Evolutionary conservation across 1,284 basidiomycete species (phyloP).

Genomic region (Cryptococcus jaspeensis): DNA sequence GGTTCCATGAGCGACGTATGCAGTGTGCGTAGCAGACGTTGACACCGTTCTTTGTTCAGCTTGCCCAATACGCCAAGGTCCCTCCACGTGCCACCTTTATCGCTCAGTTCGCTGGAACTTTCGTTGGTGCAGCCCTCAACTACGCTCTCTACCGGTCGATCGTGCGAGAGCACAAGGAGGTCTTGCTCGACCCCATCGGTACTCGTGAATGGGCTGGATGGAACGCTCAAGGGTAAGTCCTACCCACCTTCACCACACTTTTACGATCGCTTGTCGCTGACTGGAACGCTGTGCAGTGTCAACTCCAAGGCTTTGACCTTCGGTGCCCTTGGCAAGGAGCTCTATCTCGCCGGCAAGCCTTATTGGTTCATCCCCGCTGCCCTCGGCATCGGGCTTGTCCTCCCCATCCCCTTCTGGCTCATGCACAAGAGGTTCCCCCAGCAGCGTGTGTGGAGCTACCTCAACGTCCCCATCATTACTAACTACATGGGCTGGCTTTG

Average conservation of each 20-base stretch:
- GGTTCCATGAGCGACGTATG: no score
- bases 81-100: conserved; percentile 50
- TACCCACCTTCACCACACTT: conserved; percentile 24
- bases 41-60: background rate
- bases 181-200: conserved; percentile 57
- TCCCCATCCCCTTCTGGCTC: conserved; percentile 59
- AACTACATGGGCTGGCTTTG: conserved; percentile 60
- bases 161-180: conserved; percentile 55
- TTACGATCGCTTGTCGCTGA: background rate
- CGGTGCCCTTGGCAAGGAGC: conserved; percentile 59
- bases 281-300: conserved; percentile 47
- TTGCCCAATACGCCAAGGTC: conserved; percentile 26
- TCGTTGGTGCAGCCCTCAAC: conserved; percentile 56
- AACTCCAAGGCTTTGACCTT: conserved; percentile 61
- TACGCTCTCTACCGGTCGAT: conserved; percentile 57
- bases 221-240: conserved; percentile 9
- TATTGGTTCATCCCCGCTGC: conserved; percentile 58
- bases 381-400: conserved; percentile 51
- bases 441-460: conserved; percentile 52
- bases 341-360: conserved; percentile 55
- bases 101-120: conserved; percentile 56
- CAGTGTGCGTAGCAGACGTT: background rate
- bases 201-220: conserved; percentile 30
- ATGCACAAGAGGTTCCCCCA: conserved; percentile 53
- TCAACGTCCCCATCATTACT: conserved; percentile 58